A percentile compares a stretch with the other conserved stretches of the same genome.
These are phyloP conservation scores for Lactarius sp. DNA, from an alignment of 768 basidiomycete species.

Conservation along the genomic window DNA sequence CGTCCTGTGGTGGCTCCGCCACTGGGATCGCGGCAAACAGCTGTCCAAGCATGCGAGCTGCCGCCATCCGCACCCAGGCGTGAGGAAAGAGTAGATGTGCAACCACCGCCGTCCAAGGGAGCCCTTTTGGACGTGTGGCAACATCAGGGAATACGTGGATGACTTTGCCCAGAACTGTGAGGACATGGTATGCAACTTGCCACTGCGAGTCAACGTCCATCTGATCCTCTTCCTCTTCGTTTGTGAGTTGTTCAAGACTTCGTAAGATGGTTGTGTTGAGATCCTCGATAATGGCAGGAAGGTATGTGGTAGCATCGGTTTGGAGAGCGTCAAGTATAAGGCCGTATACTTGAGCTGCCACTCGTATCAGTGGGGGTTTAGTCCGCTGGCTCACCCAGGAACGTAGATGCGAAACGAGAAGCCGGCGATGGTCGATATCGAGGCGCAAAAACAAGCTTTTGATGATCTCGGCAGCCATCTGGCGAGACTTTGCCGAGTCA, in stretches of 20 bases:
- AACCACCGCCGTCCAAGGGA: constrained; percentile 61
- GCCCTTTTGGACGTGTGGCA: constrained; percentile 40
- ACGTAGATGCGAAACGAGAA: constrained; percentile 66
- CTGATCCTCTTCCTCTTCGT: constrained; percentile 42
- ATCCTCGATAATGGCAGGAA: constrained; percentile 51
- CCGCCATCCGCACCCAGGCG: constrained; percentile 85
- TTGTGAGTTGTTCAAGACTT: constrained; percentile 40
- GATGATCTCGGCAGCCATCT: constrained; percentile 81
- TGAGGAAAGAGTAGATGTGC: constrained; percentile 82
- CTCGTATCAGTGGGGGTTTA: constrained; percentile 58
- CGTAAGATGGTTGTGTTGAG: constrained; percentile 44
- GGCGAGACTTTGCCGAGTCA: constrained; percentile 81
- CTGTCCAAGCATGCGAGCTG: constrained; percentile 69
- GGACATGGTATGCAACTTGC: constrained; percentile 77
- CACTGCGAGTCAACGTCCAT: constrained; percentile 63
- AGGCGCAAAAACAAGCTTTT: constrained; percentile 69
- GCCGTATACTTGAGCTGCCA: constrained; percentile 80
- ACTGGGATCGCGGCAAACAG: constrained; percentile 55
- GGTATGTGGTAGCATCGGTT: constrained; percentile 40
- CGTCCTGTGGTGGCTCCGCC: constrained; percentile 32
- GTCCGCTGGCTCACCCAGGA: constrained; percentile 67
- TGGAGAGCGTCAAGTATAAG: constrained; percentile 69
- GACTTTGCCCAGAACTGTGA: constrained; percentile 62
- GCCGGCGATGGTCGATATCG: constrained; percentile 49
- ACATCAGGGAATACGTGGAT: constrained; percentile 52